phyloP scores from a whole-genome alignment of 2,329 filamentous ascomycete genomes.

The Metarhizium humberi region DNA sequence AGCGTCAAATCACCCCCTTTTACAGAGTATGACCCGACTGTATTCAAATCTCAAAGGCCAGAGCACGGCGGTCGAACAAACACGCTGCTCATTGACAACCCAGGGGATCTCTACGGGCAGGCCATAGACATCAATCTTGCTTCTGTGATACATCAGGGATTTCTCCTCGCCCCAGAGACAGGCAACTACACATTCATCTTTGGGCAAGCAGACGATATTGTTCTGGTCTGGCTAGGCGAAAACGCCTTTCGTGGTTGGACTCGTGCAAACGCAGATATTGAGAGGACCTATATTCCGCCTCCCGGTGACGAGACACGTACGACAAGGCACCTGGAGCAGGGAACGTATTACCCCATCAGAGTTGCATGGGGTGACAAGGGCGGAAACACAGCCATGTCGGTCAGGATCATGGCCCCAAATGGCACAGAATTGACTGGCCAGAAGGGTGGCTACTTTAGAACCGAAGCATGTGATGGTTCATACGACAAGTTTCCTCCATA shows the following conservation, averaged over 20 bases:
- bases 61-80: constrained; percentile 7
- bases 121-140: constrained; percentile 4
- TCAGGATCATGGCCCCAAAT: constrained; percentile 8
- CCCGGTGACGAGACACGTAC: constrained; percentile 8
- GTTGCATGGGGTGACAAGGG: constrained; percentile 8
- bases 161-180: constrained; percentile 8
- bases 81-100: constrained; percentile 5
- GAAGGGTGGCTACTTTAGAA: constrained; percentile 8
- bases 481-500: constrained; percentile 8
- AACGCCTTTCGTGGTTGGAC: constrained; percentile 8
- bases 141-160: constrained; percentile 8
- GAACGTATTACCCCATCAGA: constrained; percentile 7
- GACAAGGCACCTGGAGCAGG: constrained; percentile 6
- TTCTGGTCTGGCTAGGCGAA: constrained; percentile 7
- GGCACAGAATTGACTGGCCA: constrained; percentile 7
- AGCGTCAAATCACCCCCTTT: constrained; percentile 9
- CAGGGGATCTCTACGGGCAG: constrained; percentile 4
- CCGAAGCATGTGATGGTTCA: constrained; percentile 8
- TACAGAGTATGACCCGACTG: constrained; percentile 6
- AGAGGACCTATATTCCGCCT: constrained; percentile 9
- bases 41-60: constrained; percentile 3
- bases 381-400: constrained; percentile 7
- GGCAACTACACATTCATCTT: constrained; percentile 9
- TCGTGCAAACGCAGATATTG: constrained; percentile 8
- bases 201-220: constrained; percentile 9